phyloP scores from a whole-genome alignment of 2,329 filamentous ascomycete genomes.

The Incumbomyces lentus region DNA sequence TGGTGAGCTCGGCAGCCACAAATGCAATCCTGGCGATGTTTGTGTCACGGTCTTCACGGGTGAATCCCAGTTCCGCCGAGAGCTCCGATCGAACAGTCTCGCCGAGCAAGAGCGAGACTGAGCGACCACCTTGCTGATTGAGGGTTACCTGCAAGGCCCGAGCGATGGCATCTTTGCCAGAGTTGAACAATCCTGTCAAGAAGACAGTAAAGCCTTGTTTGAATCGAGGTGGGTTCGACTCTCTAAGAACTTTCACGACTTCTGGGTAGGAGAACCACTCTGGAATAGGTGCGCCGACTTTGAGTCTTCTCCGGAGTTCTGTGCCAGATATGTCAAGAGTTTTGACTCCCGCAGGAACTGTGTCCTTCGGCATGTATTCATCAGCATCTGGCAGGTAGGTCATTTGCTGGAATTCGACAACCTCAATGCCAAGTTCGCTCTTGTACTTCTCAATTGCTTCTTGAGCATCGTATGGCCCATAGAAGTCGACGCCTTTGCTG shows the following conservation, averaged over 20 bases:
- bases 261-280: constrained; percentile 99
- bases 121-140: constrained; percentile 93
- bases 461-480: constrained; percentile 96
- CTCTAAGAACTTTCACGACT: constrained; percentile 88
- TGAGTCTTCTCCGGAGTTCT: constrained; percentile 84
- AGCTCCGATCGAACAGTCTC: constrained; percentile 92
- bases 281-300: constrained; percentile 86
- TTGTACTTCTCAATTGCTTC: constrained; percentile 92
- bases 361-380: constrained; percentile 88
- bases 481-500: constrained; percentile 92
- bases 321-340: constrained; percentile 81
- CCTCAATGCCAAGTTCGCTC: constrained; percentile 93
- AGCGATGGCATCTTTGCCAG: constrained; percentile 91
- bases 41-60: constrained; percentile 77
- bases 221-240: constrained; percentile 85
- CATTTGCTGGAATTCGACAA: constrained; percentile 99
- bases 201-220: constrained; percentile 97
- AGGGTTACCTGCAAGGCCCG: constrained; percentile 92
- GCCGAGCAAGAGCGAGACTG: constrained; percentile 86
- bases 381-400: constrained; percentile 96
- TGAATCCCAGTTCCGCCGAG: constrained; percentile 91
- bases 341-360: constrained; percentile 72
- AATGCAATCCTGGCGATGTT: constrained; percentile 97
- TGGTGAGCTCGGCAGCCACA: constrained; percentile 87
- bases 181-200: constrained; percentile 93